A percentile compares a stretch with the other conserved stretches of the same genome.
phyloP scores from a whole-genome alignment of 805 yeast genomes.

The Yarrowia sp. region DNA sequence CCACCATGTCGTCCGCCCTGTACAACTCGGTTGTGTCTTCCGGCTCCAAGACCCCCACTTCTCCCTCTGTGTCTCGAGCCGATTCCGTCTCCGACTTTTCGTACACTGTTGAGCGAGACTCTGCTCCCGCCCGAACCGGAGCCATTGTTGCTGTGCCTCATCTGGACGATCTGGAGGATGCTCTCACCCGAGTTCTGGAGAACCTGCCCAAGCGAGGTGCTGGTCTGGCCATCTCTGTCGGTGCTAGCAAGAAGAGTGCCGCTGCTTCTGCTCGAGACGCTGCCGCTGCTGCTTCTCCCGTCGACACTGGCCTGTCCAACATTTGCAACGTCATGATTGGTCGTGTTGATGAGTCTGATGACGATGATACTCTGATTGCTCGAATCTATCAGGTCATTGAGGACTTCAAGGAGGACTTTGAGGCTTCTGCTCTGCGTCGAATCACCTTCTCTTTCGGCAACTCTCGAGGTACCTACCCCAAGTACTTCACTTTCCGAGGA shows the following conservation, averaged over 20 bases:
- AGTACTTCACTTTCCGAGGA: slow-evolving; percentile 91
- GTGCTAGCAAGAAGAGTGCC: slow-evolving; percentile 27
- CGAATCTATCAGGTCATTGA: slow-evolving; percentile 63
- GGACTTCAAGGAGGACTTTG: slow-evolving; percentile 66
- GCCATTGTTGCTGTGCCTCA: slow-evolving; percentile 74
- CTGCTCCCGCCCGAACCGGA: slow-evolving; percentile 76
- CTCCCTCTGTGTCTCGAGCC: slow-evolving; percentile 48
- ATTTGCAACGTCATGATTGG: slow-evolving; percentile 78
- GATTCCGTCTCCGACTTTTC: slow-evolving; percentile 91
- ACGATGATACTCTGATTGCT: slow-evolving; percentile 63
- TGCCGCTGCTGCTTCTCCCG: slow-evolving; percentile 26
- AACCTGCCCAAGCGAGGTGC: slow-evolving; percentile 50
- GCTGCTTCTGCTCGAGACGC: slow-evolving; percentile 30
- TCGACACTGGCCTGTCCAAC: slow-evolving; percentile 51
- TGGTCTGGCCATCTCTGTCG: slow-evolving; percentile 40
- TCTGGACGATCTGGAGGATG: slow-evolving; percentile 86
- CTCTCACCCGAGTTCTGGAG: slow-evolving; percentile 70
- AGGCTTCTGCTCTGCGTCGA: slow-evolving; percentile 78
- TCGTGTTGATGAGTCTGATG: slow-evolving; percentile 66
- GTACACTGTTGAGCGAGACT: slow-evolving; percentile 68
- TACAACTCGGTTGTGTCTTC: slow-evolving; percentile 52
- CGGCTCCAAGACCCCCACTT: slow-evolving; percentile 29
- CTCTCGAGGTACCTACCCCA: slow-evolving; percentile 83
- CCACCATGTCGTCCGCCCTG: slow-evolving; percentile 66
- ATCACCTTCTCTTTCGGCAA: slow-evolving; percentile 86